Conservation (phyloP, 106 monocot genomes). For the Allium fistulosum region DNA sequence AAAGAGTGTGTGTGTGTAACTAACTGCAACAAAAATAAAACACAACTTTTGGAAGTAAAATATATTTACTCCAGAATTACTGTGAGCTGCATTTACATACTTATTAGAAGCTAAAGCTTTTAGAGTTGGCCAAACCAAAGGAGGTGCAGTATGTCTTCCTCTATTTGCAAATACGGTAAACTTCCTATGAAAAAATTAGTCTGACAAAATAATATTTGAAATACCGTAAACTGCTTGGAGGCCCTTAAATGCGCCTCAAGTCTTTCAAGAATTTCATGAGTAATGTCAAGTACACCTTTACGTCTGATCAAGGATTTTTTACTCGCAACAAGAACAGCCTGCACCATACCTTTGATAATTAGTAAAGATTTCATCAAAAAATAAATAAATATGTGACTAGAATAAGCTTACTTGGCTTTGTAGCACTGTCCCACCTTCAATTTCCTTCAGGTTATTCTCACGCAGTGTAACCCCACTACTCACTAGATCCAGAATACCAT, state of each 20-base stretch:
- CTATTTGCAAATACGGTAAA: too few species aligned
- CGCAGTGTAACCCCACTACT: slow-evolving; percentile 93
- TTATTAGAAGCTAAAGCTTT: too few species aligned
- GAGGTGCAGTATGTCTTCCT: too few species aligned
- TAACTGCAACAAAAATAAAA: slow-evolving; percentile 1
- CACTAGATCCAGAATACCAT: slow-evolving; percentile 92
- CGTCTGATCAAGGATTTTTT: slow-evolving; percentile 73
- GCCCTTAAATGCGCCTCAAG: slow-evolving; percentile 92
- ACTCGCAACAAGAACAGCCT: slow-evolving; percentile 93
- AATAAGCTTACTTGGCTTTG: slow-evolving; percentile 55
- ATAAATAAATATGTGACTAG: neutral
- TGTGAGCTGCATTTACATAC: too few species aligned
- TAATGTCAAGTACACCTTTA: slow-evolving; percentile 73
- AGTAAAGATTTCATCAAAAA: neutral
- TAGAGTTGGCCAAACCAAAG: too few species aligned
- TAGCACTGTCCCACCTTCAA: slow-evolving; percentile 81
- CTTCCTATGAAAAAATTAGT: too few species aligned
- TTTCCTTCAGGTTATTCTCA: slow-evolving; percentile 95
- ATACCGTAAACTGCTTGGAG: slow-evolving; percentile 66
- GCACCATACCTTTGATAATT: slow-evolving; percentile 1
- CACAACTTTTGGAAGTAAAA: too few species aligned
- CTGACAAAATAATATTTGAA: neutral
- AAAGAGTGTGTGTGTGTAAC: too few species aligned
- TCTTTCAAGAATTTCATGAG: slow-evolving; percentile 97
- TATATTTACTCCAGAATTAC: too few species aligned